Evolutionary conservation across 208 protist species (phyloP).

Genomic region (Leishmania lainsoni): DNA sequence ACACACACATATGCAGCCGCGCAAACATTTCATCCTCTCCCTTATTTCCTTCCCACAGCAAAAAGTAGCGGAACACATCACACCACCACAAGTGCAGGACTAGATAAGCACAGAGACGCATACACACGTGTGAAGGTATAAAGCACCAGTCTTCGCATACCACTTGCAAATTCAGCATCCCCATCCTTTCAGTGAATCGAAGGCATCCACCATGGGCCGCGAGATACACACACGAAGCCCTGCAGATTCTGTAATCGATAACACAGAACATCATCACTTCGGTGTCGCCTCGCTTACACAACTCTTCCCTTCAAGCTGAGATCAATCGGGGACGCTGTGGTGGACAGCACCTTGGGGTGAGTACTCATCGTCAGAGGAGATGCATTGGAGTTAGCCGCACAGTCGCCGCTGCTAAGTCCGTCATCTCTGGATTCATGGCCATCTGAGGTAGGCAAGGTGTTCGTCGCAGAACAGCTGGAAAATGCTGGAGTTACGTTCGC

Average conservation of each 20-base stretch:
- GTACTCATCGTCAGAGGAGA: not conserved
- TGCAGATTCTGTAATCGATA: not conserved
- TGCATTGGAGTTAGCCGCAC: not conserved
- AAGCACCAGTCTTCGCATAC: not conserved
- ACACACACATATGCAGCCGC: not conserved
- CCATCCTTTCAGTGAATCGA: not conserved
- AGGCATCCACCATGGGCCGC: not conserved
- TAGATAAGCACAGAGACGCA: not conserved
- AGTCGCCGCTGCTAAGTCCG: not conserved
- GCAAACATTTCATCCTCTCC: not conserved
- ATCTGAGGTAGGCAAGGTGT: not conserved
- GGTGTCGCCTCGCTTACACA: not conserved
- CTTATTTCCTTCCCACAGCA: not conserved
- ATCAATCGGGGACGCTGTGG: not conserved
- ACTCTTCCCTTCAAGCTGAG: not conserved
- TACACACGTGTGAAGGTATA: not conserved
- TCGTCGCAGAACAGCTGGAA: not conserved
- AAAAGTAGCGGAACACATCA: not conserved
- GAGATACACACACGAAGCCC: not conserved
- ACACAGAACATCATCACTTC: not conserved
- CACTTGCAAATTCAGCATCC: not conserved
- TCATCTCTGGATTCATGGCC: not conserved
- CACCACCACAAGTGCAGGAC: not conserved
- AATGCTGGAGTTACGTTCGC: not conserved
- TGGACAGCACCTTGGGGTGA: slow-evolving; percentile 1